Percentiles rank a stretch among this genome's conserved stretches.
Evolutionary conservation across 2,329 filamentous ascomycete species (phyloP).

Genomic region (Cladosporium sphaerospermum): DNA sequence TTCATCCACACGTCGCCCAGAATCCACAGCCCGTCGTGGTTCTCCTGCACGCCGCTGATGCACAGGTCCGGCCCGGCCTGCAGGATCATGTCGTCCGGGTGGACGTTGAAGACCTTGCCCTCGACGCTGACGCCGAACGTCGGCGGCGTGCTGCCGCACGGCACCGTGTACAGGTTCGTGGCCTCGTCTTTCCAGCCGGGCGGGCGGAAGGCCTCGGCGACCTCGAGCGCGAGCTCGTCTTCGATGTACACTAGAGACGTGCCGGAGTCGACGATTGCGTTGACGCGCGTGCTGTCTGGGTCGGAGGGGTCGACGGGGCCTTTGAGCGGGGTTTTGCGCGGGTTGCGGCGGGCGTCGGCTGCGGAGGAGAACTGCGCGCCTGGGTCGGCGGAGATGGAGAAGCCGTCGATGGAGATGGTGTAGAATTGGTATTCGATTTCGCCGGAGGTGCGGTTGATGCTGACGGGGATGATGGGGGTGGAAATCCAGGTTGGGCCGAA

Average conservation of each 20-base stretch:
- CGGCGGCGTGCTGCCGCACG: slow-evolving; percentile 38
- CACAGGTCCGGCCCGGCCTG: slow-evolving; percentile 20
- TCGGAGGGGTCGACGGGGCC: slow-evolving; percentile 11
- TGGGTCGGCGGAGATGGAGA: slow-evolving; percentile 20
- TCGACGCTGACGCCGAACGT: slow-evolving; percentile 37
- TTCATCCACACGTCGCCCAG: slow-evolving; percentile 45
- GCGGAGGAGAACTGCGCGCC: slow-evolving; percentile 22
- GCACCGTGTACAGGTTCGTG: slow-evolving; percentile 23
- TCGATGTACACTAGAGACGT: slow-evolving; percentile 39
- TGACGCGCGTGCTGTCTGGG: slow-evolving; percentile 30
- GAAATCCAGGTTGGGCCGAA: slow-evolving; percentile 30
- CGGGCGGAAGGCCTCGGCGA: slow-evolving; percentile 40
- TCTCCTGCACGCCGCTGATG: slow-evolving; percentile 30
- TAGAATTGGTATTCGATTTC: slow-evolving; percentile 34
- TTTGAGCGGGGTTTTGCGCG: slow-evolving; percentile 7
- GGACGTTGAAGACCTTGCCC: slow-evolving; percentile 30
- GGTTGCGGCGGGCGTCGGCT: slow-evolving; percentile 12
- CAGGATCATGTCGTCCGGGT: slow-evolving; percentile 27
- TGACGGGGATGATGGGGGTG: slow-evolving; percentile 30
- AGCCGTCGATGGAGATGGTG: slow-evolving; percentile 31
- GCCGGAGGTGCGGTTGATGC: slow-evolving; percentile 22
- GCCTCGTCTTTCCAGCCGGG: slow-evolving; percentile 26
- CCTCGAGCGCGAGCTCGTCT: slow-evolving; percentile 28
- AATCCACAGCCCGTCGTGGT: slow-evolving; percentile 31
- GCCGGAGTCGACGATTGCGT: slow-evolving; percentile 42